Base-by-base conservation (phyloP, 805 yeast genomes). In the Cyberlindnera maclurae region DNA sequence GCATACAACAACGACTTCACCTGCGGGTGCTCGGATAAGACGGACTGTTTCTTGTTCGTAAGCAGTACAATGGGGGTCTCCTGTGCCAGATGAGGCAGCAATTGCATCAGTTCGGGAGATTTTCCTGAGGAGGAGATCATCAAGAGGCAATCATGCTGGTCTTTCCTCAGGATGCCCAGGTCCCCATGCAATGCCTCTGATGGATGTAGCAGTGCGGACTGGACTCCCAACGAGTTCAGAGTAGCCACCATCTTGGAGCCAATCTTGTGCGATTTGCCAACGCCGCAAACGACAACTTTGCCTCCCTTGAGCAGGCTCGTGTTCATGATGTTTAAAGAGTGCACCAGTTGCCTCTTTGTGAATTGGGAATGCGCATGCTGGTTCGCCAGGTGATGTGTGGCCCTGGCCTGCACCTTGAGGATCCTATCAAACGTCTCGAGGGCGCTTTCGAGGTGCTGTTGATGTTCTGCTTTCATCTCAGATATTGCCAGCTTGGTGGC, bases 101-200 rank as follows among this genome's bases (percentile, higher is more conserved):
- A 49, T 45, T 67, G 52, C 12, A 77, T 40, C 28, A 88, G 68
- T 55, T 87, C 96, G 0, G 88, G 84, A 1, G 95, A 82, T 50
- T 78, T 79, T 1, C 96, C 96, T 24, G 90, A 79, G 2, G 89
- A 82, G 0, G 89, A 77, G 28, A 87, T 74, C 51, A 85, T 63
- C 3, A 88, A 58, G 37, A 87, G 44, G 26, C 74, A 63, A 46
- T 82, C 85, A 41, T 70, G 70, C 17, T 69, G 63, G 13, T 69
- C 70, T 18, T 71, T 74, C 36, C 73, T 60, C 8, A 88, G 61
- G 29, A 79, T 60, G 2, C 96, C 96, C 49, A 87, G 68, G 57
- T 87, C 96, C 5, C 96, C 96, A 57, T 87, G 96, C 15, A 88
- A 63, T 0, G 96, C 96, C 44, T 87, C 96, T 4, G 84, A 64